These are phyloP conservation scores for Plasmodium inui DNA, from an alignment of 169 alveolate genomes.

Conservation along the genomic window DNA sequence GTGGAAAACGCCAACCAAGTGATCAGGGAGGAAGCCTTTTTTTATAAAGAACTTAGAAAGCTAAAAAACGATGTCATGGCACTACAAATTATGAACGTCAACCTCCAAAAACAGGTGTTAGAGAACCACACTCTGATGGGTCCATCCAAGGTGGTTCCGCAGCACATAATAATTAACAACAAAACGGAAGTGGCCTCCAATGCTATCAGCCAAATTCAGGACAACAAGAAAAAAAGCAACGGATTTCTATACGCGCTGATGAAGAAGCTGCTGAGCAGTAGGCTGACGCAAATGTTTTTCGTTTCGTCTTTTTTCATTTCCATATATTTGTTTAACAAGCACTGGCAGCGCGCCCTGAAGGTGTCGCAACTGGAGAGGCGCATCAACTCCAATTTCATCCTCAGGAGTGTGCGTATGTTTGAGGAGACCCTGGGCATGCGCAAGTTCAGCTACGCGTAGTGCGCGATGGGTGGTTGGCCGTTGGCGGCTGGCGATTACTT, in stretches of 20 bases:
- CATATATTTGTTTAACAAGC: conserved; percentile 29
- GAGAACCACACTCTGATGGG: conserved; percentile 8
- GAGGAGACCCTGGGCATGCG: conserved; percentile 63
- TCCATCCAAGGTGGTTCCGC: conserved; percentile 36
- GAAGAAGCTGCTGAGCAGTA: conserved; percentile 60
- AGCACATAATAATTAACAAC: conserved; percentile 56
- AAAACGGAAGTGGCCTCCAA: conserved; percentile 75
- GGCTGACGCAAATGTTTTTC: conserved; percentile 58
- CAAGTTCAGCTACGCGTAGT: conserved; percentile 15
- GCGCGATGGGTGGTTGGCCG: neutral
- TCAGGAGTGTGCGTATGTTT: conserved; percentile 33
- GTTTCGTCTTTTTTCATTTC: conserved; percentile 62
- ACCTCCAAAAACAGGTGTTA: conserved; percentile 54
- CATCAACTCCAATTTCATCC: conserved; percentile 46
- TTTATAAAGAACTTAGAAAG: conserved; percentile 42
- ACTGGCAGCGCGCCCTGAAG: conserved; percentile 69
- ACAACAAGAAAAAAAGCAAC: conserved; percentile 28
- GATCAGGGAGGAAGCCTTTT: conserved; percentile 8
- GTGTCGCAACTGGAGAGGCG: conserved; percentile 30
- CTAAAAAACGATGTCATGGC: conserved; percentile 33
- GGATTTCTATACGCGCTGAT: conserved; percentile 24
- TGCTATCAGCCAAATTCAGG: conserved; percentile 49
- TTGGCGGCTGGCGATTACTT: no score
- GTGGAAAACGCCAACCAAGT: neutral
- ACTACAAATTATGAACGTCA: conserved; percentile 66